Percentiles rank a stretch among this genome's conserved stretches.
These are phyloP conservation scores for Fusarium praegraminearum DNA, from an alignment of 2,329 filamentous ascomycete genomes.

Conservation along the genomic window DNA sequence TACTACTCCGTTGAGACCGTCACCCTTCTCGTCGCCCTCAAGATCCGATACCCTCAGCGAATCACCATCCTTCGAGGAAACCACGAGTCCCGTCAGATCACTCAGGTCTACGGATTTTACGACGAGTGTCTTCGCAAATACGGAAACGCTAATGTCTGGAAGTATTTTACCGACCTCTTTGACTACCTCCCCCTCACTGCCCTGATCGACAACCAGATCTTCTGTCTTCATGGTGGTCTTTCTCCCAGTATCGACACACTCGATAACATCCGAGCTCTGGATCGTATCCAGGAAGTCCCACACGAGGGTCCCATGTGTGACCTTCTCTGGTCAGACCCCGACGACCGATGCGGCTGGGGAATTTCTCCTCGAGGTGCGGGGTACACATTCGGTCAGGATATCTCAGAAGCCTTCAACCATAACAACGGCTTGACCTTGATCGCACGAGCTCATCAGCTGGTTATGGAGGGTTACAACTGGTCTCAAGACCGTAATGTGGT, in stretches of 20 bases:
- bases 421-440: conserved; percentile 98
- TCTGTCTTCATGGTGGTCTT: conserved; percentile 96
- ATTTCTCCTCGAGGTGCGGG: conserved; percentile 95
- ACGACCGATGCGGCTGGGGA: conserved; percentile 96
- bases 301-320: conserved; percentile 99
- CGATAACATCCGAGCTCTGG: conserved; percentile 93
- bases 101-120: conserved; percentile 99
- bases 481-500: conserved; percentile 98
- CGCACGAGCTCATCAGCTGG: conserved; percentile 95
- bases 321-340: conserved; percentile 96
- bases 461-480: conserved; percentile 99
- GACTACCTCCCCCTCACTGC: conserved; percentile 98
- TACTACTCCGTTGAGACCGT: conserved; percentile 99
- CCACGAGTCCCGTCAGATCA: conserved; percentile 99
- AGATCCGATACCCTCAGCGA: conserved; percentile 96
- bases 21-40: conserved; percentile 93
- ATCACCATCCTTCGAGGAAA: conserved; percentile 99
- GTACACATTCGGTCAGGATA: conserved; percentile 96
- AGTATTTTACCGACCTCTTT: conserved; percentile 98
- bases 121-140: conserved; percentile 99
- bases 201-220: conserved; percentile 98
- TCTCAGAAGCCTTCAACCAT: conserved; percentile 98
- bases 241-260: conserved; percentile 96
- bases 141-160: conserved; percentile 99
- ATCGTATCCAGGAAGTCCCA: conserved; percentile 97